phyloP scores from a whole-genome alignment of 1,284 basidiomycete species.

The Rhodotorula sp. region DNA sequence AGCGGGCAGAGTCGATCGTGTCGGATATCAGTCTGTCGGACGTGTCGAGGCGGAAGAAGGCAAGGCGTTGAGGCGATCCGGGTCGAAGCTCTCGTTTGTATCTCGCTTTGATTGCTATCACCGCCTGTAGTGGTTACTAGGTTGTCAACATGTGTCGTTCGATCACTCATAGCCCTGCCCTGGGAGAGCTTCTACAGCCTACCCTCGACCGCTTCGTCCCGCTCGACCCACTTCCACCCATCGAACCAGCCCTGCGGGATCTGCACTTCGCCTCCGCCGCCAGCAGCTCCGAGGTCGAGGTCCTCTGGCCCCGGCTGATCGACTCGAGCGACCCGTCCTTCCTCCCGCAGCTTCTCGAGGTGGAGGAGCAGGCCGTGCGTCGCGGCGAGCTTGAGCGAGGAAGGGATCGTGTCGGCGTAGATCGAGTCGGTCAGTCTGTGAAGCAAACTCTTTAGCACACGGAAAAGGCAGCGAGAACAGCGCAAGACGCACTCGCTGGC shows the following conservation, averaged over 20 bases:
- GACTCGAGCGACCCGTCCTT: slow-evolving; percentile 58
- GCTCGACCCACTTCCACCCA: slow-evolving; percentile 5
- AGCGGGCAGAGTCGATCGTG: slow-evolving; percentile 11
- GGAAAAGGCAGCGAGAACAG: slow-evolving; percentile 56
- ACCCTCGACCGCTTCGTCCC: neutral
- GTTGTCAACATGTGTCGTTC: neutral
- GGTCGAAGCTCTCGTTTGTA: too few species aligned
- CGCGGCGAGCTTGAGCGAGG: slow-evolving; percentile 70
- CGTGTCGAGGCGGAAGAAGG: slow-evolving; percentile 18
- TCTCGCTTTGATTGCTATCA: neutral
- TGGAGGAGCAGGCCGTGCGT: slow-evolving; percentile 69
- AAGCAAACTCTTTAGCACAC: too few species aligned
- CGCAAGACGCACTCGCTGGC: slow-evolving; percentile 28
- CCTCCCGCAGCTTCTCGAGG: slow-evolving; percentile 67
- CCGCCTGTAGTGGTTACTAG: neutral
- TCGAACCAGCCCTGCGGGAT: slow-evolving; percentile 12
- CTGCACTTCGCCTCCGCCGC: neutral
- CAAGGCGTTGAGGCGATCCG: slow-evolving; percentile 3
- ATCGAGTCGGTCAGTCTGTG: slow-evolving; percentile 35
- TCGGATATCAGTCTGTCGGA: slow-evolving; percentile 21
- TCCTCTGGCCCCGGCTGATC: neutral
- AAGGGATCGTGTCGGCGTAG: slow-evolving; percentile 52
- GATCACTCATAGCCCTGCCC: neutral
- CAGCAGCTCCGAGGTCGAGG: too few species aligned
- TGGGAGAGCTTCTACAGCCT: neutral